A percentile compares a stretch with the other conserved stretches of the same genome.
Evolutionary conservation across 2,329 filamentous ascomycete species (phyloP).

Genomic region (Exserohilum rostratum): DNA sequence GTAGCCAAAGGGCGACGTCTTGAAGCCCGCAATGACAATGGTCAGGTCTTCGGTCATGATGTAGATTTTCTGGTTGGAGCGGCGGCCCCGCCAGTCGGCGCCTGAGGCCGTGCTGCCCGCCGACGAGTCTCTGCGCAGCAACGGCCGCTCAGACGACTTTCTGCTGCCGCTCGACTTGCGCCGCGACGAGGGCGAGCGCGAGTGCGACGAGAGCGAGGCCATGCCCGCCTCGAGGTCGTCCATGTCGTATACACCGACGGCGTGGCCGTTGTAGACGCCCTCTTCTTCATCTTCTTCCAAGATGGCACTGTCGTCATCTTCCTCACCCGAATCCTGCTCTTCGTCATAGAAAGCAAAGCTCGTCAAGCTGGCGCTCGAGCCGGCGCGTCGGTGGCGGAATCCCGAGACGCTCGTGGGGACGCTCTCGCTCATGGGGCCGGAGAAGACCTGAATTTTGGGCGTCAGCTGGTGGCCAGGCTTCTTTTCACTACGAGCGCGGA

Average conservation of each 20-base stretch:
- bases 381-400: constrained; percentile 85
- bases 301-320: constrained; percentile 45
- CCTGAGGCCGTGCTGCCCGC: constrained; percentile 70
- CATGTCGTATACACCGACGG: constrained; percentile 57
- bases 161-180: constrained; percentile 70
- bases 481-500: constrained; percentile 11
- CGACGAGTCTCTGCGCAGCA: constrained; percentile 75
- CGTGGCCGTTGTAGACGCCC: no score
- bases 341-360: constrained; percentile 81
- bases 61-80: constrained; percentile 87
- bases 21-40: constrained; percentile 90
- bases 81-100: constrained; percentile 61
- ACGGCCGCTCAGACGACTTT: constrained; percentile 62
- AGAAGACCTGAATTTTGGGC: constrained; percentile 68
- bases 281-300: constrained; percentile 22
- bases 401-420: constrained; percentile 93
- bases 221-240: constrained; percentile 55
- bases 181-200: constrained; percentile 40
- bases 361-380: constrained; percentile 74
- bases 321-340: constrained; percentile 63
- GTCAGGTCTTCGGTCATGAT: constrained; percentile 93
- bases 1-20: constrained; percentile 74
- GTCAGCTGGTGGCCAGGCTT: constrained; percentile 44
- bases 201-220: constrained; percentile 17
- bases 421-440: constrained; percentile 92